Evolutionary conservation across 1,284 basidiomycete species (phyloP).

Genomic region (Ustilago bromivora): DNA sequence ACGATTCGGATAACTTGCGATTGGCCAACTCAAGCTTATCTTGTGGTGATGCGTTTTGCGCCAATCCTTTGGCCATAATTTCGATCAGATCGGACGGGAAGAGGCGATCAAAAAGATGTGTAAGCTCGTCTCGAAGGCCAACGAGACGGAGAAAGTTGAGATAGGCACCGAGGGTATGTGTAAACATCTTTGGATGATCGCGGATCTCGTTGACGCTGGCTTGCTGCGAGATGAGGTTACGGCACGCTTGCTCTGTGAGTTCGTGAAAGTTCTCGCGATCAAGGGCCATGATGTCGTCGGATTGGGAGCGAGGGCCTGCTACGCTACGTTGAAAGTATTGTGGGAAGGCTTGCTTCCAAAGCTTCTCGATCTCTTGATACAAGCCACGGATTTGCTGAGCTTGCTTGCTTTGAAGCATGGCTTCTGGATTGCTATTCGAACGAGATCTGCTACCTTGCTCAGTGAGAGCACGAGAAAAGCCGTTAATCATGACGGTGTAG

Average conservation of each 20-base stretch:
- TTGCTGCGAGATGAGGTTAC: slow-evolving; percentile 44
- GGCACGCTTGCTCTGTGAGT: slow-evolving; percentile 28
- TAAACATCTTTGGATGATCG: slow-evolving; percentile 27
- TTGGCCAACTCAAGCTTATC: slow-evolving; percentile 39
- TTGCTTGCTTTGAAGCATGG: slow-evolving; percentile 10
- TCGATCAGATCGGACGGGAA: slow-evolving; percentile 31
- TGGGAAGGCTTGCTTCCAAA: slow-evolving; percentile 44
- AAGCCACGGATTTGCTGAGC: slow-evolving; percentile 15
- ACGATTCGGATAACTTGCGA: slow-evolving; percentile 24
- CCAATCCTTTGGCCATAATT: slow-evolving; percentile 14
- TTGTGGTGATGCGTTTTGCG: slow-evolving; percentile 27
- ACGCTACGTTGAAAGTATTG: slow-evolving; percentile 22
- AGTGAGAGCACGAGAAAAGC: slow-evolving; percentile 9
- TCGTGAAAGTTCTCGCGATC: slow-evolving; percentile 19
- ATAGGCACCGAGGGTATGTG: slow-evolving; percentile 29
- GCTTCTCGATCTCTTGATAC: slow-evolving; percentile 30
- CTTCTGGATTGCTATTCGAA: neutral
- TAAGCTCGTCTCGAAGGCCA: slow-evolving; percentile 13
- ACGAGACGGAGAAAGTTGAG: slow-evolving; percentile 10
- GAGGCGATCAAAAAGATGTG: slow-evolving; percentile 29
- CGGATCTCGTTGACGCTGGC: slow-evolving; percentile 32
- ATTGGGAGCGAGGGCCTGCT: neutral
- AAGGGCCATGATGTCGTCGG: slow-evolving; percentile 8
- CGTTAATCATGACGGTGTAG: slow-evolving; percentile 25
- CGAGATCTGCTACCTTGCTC: neutral